phyloP scores from a whole-genome alignment of 2,329 filamentous ascomycete genomes.

The Tolypocladium capitatum region DNA sequence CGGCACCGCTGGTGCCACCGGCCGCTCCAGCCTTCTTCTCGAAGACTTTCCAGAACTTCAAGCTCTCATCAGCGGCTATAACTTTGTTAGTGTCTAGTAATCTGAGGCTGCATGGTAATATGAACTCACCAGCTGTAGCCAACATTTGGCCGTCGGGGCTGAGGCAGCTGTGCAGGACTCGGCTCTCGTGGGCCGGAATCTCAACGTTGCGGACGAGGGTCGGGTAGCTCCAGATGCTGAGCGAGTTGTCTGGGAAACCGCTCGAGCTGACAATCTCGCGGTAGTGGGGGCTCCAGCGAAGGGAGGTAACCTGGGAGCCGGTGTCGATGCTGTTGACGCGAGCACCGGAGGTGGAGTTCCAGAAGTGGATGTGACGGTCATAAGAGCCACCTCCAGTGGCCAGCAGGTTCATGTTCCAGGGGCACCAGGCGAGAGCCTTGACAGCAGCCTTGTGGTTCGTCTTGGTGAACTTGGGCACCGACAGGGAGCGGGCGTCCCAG shows the following conservation, averaged over 20 bases:
- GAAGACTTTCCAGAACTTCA: constrained; percentile 99
- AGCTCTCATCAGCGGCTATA: constrained; percentile 76
- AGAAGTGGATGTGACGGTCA: constrained; percentile 98
- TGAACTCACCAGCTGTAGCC: constrained; percentile 64
- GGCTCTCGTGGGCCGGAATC: constrained; percentile 93
- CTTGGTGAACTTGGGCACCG: constrained; percentile 97
- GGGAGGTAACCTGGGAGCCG: constrained; percentile 89
- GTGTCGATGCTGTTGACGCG: constrained; percentile 99
- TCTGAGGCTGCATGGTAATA: no score
- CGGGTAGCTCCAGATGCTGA: constrained; percentile 99
- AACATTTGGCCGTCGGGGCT: constrained; percentile 98
- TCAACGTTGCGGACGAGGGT: constrained; percentile 94
- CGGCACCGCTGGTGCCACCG: constrained; percentile 50
- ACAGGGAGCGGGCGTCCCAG: constrained; percentile 91
- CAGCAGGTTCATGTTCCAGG: constrained; percentile 94
- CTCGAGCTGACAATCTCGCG: constrained; percentile 96
- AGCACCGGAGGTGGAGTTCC: constrained; percentile 96
- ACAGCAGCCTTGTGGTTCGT: constrained; percentile 98
- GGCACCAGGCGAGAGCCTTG: constrained; percentile 97
- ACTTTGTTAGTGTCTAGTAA: not conserved
- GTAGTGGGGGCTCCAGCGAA: constrained; percentile 94
- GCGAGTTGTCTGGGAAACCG: constrained; percentile 96
- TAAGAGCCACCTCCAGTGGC: constrained; percentile 93
- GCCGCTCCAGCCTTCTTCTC: constrained; percentile 85
- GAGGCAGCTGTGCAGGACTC: constrained; percentile 90